Base-by-base conservation (phyloP, 2,329 filamentous ascomycete species). In the Phialophora macrospora region DNA sequence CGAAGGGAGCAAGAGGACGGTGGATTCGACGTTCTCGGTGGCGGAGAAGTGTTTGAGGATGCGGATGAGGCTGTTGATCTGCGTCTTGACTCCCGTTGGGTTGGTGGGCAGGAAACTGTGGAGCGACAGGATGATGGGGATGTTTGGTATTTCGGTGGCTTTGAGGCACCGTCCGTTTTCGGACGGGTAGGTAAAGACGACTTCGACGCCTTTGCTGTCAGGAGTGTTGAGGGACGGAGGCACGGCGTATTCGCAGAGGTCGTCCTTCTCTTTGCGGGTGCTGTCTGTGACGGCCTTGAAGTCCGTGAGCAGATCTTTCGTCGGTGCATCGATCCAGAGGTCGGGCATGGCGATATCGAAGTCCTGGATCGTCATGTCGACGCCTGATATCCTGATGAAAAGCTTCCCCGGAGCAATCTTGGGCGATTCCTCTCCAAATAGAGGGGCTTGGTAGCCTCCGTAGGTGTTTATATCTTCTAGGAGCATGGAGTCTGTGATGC, bases 391-490 rank as follows among this genome's bases (percentile, higher is more conserved):
- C 52, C 70, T 68, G 20, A 81, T 69, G 57, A 80, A 71, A 32
- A 77, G 73, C 62, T 69, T 72, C 26, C 72, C 77, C 52, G 73
- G 68, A 7, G 64, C 54, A 9, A 74, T 70, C 32, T 62, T 58
- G 20, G 62, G 60, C 28, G 60, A 48, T 26, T 65, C 55, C 28
- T 73, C 76, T 52, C 76, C 77, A 71, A 91, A 87, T 38, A 91
- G 77, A 22, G 80, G 75, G 61, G 78, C 71, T 6, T 83, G 76
- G 32, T 78, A 73, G 68, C 83, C 85, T 68, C 87, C 88, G 75
- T 87, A 90, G 57, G 79, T 78, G 73, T 87, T 86, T 73, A 92
- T 79, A 70, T 85, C 78, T 56, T 80, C 78, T 46, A 91, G 76
- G 8, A 84, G 82, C 44, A 78, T 77, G 49, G 85, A 81, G 64